Evolutionary conservation across 768 basidiomycete species (phyloP).

Genomic region (Russula earlei): DNA sequence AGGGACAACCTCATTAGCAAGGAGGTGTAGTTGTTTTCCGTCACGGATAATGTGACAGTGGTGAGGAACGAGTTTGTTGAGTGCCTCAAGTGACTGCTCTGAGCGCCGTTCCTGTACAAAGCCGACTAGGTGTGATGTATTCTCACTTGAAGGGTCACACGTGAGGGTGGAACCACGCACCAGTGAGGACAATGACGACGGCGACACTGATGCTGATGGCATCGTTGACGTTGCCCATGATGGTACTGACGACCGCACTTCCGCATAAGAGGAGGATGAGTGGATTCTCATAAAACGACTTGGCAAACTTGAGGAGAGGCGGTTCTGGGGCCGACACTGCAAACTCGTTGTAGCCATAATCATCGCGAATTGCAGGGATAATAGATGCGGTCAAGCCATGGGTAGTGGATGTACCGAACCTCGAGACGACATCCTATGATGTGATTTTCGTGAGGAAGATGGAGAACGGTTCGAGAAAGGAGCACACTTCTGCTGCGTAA

Average conservation of each 20-base stretch:
- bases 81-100: constrained; percentile 86
- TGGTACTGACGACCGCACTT: constrained; percentile 78
- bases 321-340: constrained; percentile 77
- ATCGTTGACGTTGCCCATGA: constrained; percentile 95
- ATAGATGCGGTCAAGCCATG: constrained; percentile 55
- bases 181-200: constrained; percentile 86
- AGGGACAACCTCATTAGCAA: constrained; percentile 95
- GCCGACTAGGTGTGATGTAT: constrained; percentile 46
- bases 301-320: constrained; percentile 76
- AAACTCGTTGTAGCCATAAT: constrained; percentile 91
- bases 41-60: constrained; percentile 88
- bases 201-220: constrained; percentile 89
- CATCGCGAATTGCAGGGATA: constrained; percentile 52
- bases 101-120: constrained; percentile 94
- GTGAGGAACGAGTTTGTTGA: constrained; percentile 95
- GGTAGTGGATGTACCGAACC: constrained; percentile 55
- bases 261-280: constrained; percentile 84
- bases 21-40: constrained; percentile 61
- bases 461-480: not conserved
- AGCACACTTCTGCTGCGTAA: constrained; percentile 6
- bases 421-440: constrained; percentile 58
- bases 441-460: not conserved
- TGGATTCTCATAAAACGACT: constrained; percentile 93
- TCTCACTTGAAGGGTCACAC: not conserved
- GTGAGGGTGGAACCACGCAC: constrained; percentile 34